These are phyloP conservation scores for Spergularia marina DNA, from an alignment of 148 eudicot species.

Conservation along the genomic window DNA sequence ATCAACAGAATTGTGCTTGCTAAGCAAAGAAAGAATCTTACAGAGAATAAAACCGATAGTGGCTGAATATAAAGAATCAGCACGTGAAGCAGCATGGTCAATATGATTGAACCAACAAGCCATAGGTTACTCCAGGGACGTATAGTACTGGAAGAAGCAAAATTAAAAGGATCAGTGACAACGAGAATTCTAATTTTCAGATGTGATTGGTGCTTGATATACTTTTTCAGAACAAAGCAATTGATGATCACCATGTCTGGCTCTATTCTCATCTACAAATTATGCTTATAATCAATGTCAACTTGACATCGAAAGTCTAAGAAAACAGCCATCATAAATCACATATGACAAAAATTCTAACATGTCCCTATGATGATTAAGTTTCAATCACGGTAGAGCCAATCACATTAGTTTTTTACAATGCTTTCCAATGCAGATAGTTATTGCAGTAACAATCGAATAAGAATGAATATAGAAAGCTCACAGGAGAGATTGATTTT, in stretches of 20 bases:
- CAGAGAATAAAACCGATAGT: slow-evolving; percentile 83
- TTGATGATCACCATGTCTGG: not conserved
- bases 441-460: too few relatives aligned
- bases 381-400: not conserved
- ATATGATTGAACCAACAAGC: slow-evolving; percentile 85
- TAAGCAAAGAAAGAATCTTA: slow-evolving; percentile 41
- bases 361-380: not conserved
- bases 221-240: not conserved
- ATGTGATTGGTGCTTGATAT: not conserved
- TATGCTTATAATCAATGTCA: not conserved
- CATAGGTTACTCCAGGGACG: slow-evolving; percentile 97
- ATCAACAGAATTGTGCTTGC: not conserved
- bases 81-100: slow-evolving; percentile 91
- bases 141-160: slow-evolving; percentile 53
- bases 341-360: not conserved
- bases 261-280: not conserved
- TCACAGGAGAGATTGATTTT: slow-evolving; percentile 95
- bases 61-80: slow-evolving; percentile 87
- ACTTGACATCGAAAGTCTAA: not conserved
- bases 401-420: too few relatives aligned
- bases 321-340: not conserved
- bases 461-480: slow-evolving; percentile 26
- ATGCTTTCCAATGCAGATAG: too few relatives aligned
- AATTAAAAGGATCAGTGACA: slow-evolving; percentile 15
- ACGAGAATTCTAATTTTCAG: not conserved